Evolutionary conservation across 2,329 filamentous ascomycete species (phyloP), one percentile per base, ranked within the genome.

Genomic region (Fusarium buharicum): DNA sequence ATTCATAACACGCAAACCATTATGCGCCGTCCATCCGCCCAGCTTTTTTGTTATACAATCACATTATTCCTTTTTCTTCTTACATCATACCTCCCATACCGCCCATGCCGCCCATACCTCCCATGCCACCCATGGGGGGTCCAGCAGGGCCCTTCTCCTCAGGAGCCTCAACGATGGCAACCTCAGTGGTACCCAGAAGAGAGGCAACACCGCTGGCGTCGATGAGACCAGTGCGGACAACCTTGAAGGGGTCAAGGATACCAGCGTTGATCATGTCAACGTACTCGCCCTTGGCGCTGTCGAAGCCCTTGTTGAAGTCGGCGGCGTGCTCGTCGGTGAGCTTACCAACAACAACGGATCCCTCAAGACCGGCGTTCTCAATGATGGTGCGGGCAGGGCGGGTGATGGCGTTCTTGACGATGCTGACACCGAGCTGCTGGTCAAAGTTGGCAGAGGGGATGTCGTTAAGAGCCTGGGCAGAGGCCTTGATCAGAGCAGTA

Each of bases 221-320:
- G 73, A 93, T 86, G 57, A 99, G 89, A 74, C 92, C 94, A 64
- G 95, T 99, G 73, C 95, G 93, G 75, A 99, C 95, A 71, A 99
- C 95, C 91, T 99, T 99, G 86, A 99, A 91, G 67, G 95, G 95
- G 78, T 99, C 95, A 59, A 99, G 90, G 78, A 99, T 99, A 90
- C 95, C 95, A 69, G 92, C 87, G 64, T 86, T 78, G 75, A 99
- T 97, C 95, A 99, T 98, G 84, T 99, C 94, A 69, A 97, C 93
- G 81, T 97, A 99, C 84, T 98, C 91, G 79, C 94, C 93, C 85
- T 93, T 97, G 77, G 92, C 82, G 81, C 91, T 95, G 86, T 99
- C 92, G 82, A 92, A 99, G 67, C 95, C 95, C 84, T 90, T 95
- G 91, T 97, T 96, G 88, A 99, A 99, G 80, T 99, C 93, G 67